These are phyloP conservation scores for Rhynchosporium graminicola DNA, from an alignment of 2,329 filamentous ascomycete genomes.

Conservation along the genomic window DNA sequence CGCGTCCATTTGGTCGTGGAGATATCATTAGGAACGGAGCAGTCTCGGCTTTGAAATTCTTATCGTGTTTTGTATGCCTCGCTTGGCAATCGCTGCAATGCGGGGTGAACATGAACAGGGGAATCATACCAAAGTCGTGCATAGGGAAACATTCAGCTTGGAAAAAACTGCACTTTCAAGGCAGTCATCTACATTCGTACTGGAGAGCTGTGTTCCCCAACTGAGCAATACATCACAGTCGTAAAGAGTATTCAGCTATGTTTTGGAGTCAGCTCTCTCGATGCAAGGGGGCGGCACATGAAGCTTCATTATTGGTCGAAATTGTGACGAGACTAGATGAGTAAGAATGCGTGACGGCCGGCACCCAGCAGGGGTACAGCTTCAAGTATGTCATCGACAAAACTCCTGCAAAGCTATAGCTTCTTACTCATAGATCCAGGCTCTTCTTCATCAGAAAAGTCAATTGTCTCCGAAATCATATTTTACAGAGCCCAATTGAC, in stretches of 20 bases:
- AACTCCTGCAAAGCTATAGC: not conserved
- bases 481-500: not conserved
- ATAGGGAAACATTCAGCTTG: not conserved
- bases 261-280: slow-evolving; percentile 3
- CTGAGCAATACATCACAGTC: not conserved
- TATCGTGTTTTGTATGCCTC: not conserved
- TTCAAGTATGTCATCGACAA: slow-evolving; percentile 8
- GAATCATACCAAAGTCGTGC: not conserved
- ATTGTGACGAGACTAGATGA: slow-evolving; percentile 4
- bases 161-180: not conserved
- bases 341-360: slow-evolving; percentile 3
- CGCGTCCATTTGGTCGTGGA: not conserved
- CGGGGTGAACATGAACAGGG: not conserved
- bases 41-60: slow-evolving; percentile 1
- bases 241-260: not conserved
- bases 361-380: slow-evolving; percentile 1
- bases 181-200: too few species aligned
- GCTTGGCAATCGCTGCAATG: not conserved
- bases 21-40: slow-evolving; percentile 3
- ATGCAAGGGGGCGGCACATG: not conserved
- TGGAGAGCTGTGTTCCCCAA: too few species aligned
- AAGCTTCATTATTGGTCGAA: slow-evolving; percentile 7
- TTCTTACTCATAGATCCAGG: slow-evolving; percentile 1
- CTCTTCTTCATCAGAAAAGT: slow-evolving; percentile 7
- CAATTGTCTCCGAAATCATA: not conserved